These are phyloP conservation scores for Albifimbria verrucaria DNA, from an alignment of 2,329 filamentous ascomycete genomes.

Conservation along the genomic window DNA sequence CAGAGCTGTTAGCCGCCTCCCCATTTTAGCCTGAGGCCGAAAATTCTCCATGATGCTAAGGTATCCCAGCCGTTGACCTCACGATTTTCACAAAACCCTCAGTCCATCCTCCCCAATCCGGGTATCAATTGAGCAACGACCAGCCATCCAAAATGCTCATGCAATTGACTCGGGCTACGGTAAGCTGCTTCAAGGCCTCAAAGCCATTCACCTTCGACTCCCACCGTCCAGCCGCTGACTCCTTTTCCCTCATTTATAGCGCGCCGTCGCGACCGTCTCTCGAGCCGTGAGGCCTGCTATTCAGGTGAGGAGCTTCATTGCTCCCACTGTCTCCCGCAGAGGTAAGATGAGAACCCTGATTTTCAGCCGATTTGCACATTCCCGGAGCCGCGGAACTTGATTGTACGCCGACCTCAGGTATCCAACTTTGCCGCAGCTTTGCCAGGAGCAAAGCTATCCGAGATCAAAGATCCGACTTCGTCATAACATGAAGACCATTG, in stretches of 20 bases:
- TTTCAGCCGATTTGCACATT: background rate
- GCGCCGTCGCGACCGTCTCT: slow-evolving; percentile 47
- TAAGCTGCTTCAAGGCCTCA: slow-evolving; percentile 33
- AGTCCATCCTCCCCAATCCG: slow-evolving; percentile 29
- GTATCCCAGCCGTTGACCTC: slow-evolving; percentile 30
- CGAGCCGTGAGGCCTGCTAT: slow-evolving; percentile 40
- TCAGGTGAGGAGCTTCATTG: slow-evolving; percentile 56
- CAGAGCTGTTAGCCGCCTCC: background rate
- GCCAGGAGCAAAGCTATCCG: too few relatives aligned
- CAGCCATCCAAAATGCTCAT: slow-evolving; percentile 51
- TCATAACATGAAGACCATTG: too few relatives aligned
- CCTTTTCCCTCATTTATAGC: slow-evolving; percentile 32
- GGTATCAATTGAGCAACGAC: slow-evolving; percentile 46
- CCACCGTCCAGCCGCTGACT: background rate
- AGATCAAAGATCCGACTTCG: too few relatives aligned
- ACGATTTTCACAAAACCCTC: slow-evolving; percentile 45
- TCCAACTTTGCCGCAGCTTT: too few relatives aligned
- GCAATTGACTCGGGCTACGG: slow-evolving; percentile 53
- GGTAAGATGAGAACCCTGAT: slow-evolving; percentile 41
- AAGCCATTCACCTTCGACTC: background rate
- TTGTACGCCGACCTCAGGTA: background rate
- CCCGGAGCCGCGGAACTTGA: background rate
- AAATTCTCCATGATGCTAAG: slow-evolving; percentile 10
- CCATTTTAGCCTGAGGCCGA: slow-evolving; percentile 8
- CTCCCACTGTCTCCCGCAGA: slow-evolving; percentile 58